phyloP scores from a whole-genome alignment of 179 eudicot species.

The Dionaea muscipula region DNA sequence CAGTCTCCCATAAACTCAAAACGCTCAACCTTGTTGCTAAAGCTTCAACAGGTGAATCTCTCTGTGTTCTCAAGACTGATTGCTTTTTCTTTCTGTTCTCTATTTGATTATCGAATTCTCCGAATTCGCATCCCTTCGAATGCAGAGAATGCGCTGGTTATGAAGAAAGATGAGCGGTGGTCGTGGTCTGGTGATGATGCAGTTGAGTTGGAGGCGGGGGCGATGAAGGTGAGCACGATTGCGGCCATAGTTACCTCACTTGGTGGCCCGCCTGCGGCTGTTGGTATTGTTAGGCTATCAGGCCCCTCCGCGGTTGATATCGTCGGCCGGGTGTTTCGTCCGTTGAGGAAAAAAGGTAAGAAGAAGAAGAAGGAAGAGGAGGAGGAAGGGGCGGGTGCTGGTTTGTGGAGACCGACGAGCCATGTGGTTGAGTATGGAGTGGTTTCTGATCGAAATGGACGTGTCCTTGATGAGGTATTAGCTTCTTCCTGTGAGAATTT shows the following conservation, averaged over 20 bases:
- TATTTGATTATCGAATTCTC: constrained; percentile 10
- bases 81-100: no score
- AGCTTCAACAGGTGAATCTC: no score
- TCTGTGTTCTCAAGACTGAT: no score
- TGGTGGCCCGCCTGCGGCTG: constrained; percentile 84
- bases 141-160: constrained; percentile 36
- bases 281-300: constrained; percentile 81
- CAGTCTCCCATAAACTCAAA: no score
- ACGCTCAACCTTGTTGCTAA: no score
- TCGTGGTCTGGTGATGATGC: constrained; percentile 15
- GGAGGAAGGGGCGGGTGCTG: constrained; percentile 7
- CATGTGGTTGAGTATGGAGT: constrained; percentile 88
- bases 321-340: constrained; percentile 45
- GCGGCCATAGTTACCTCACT: constrained; percentile 92
- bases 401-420: constrained; percentile 57
- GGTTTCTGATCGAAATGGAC: constrained; percentile 40
- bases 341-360: constrained; percentile 19
- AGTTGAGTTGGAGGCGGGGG: constrained; percentile 13
- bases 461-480: constrained; percentile 77
- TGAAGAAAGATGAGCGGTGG: constrained; percentile 59
- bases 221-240: constrained; percentile 45
- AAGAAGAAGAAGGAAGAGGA: constrained; percentile 15
- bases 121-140: constrained; percentile 16
- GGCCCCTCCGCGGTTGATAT: constrained; percentile 70
- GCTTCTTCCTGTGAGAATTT: not conserved